Evolutionary conservation across 345 rosid species (phyloP).

Genomic region (Dipteronia sinensis): DNA sequence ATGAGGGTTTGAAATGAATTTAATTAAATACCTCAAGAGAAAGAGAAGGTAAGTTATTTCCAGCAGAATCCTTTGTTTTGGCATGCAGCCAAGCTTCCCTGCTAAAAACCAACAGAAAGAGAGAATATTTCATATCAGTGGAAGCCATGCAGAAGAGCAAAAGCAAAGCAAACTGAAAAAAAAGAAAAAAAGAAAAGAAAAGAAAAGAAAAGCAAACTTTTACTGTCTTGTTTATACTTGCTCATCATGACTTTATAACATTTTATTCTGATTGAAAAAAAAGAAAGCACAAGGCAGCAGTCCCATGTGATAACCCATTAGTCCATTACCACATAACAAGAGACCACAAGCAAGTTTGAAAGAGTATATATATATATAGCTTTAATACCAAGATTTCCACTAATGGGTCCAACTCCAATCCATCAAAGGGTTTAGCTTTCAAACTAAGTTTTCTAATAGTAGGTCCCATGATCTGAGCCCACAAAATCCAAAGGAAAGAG

Average conservation of each 20-base stretch:
- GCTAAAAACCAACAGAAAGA: conserved; percentile 46
- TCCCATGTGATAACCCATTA: conserved; percentile 55
- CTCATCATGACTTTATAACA: conserved; percentile 27
- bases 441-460: conserved; percentile 40
- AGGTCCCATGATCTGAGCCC: conserved; percentile 51
- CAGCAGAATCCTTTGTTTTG: conserved; percentile 63
- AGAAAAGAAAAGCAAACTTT: conserved; percentile 42
- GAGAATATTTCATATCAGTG: conserved; percentile 52
- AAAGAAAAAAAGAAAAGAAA: conserved; percentile 34
- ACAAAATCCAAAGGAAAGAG: conserved; percentile 67
- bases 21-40: conserved; percentile 66
- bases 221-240: conserved; percentile 37
- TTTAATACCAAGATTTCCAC: conserved; percentile 48
- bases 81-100: conserved; percentile 97
- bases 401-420: conserved; percentile 43
- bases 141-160: conserved; percentile 56
- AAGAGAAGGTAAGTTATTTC: conserved; percentile 50
- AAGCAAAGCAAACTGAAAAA: conserved; percentile 41
- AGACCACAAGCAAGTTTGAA: conserved; percentile 35
- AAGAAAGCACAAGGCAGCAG: conserved; percentile 31
- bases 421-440: conserved; percentile 41
- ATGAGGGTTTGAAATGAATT: not conserved
- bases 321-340: conserved; percentile 37
- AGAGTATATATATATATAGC: conserved; percentile 22
- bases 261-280: conserved; percentile 32